Conservation (phyloP, 2,329 filamentous ascomycete genomes). For the Gaeumannomyces sp. region DNA sequence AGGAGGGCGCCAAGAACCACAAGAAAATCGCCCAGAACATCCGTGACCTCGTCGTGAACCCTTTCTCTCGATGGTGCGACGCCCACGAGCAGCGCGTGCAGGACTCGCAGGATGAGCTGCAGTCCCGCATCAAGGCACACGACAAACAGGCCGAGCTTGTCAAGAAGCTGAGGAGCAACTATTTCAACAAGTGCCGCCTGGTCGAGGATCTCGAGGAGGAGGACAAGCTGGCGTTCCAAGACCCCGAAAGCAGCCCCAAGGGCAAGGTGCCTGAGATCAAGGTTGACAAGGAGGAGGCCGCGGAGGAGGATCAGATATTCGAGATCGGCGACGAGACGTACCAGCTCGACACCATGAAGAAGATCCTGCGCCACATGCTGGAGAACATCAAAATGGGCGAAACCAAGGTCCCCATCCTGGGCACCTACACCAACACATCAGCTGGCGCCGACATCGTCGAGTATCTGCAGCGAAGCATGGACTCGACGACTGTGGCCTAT, state of each 20-base stretch:
- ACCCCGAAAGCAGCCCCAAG: constrained; percentile 66
- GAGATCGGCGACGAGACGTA: constrained; percentile 91
- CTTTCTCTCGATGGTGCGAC: constrained; percentile 94
- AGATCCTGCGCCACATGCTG: constrained; percentile 80
- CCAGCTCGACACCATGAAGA: constrained; percentile 79
- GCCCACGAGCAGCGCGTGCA: constrained; percentile 87
- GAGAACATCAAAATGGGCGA: constrained; percentile 82
- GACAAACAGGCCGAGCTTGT: constrained; percentile 86
- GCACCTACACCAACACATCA: constrained; percentile 90
- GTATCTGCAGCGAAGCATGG: constrained; percentile 86
- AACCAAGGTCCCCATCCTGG: constrained; percentile 90
- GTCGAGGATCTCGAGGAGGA: constrained; percentile 97
- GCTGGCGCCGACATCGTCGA: constrained; percentile 90
- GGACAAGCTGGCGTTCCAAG: constrained; percentile 95
- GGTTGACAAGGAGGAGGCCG: constrained; percentile 59
- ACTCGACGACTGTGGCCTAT: constrained; percentile 76
- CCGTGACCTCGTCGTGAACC: constrained; percentile 87
- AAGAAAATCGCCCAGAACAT: constrained; percentile 96
- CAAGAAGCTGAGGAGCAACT: constrained; percentile 88
- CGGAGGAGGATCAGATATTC: constrained; percentile 65
- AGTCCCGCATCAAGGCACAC: constrained; percentile 83
- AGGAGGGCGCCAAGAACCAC: constrained; percentile 82
- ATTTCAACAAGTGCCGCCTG: constrained; percentile 97
- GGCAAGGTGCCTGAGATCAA: constrained; percentile 76
- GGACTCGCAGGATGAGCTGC: constrained; percentile 90